Percentiles rank a stretch among this genome's conserved stretches.
Conservation (phyloP, 2,329 filamentous ascomycete genomes). For the Exophiala xenobiotica region DNA sequence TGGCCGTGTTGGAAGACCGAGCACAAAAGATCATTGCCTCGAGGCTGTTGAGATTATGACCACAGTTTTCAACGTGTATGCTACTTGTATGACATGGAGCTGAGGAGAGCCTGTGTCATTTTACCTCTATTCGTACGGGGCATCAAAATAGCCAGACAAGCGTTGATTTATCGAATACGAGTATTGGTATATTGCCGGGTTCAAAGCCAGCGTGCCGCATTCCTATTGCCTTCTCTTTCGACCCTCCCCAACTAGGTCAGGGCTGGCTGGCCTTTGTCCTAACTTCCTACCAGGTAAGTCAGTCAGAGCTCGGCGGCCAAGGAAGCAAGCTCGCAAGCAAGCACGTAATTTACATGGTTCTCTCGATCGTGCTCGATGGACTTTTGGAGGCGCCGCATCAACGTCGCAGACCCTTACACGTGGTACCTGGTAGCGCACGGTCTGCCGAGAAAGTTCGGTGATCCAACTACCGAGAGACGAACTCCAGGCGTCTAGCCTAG, state of each 20-base stretch:
- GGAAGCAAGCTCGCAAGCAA: too few species aligned
- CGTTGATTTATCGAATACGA: too few species aligned
- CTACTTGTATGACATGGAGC: not conserved
- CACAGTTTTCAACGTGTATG: conserved; percentile 14
- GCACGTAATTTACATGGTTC: too few species aligned
- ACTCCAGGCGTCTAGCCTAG: not conserved
- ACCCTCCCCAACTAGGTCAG: too few species aligned
- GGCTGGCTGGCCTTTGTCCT: too few species aligned
- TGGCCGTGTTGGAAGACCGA: not conserved
- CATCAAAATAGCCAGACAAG: not conserved
- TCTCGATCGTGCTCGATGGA: too few species aligned
- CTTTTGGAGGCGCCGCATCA: too few species aligned
- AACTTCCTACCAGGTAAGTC: too few species aligned
- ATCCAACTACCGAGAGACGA: not conserved
- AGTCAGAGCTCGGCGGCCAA: too few species aligned
- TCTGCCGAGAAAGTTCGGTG: not conserved
- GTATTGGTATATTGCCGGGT: too few species aligned
- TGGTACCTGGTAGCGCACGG: not conserved
- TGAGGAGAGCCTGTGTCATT: not conserved
- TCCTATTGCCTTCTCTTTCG: too few species aligned
- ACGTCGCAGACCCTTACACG: not conserved
- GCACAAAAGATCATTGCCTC: conserved; percentile 10
- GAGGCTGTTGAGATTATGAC: conserved; percentile 2
- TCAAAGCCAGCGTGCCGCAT: too few species aligned
- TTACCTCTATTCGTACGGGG: conserved; percentile 1